phyloP scores from a whole-genome alignment of 257 asterid genomes.

The Fraxinus pennsylvanica region DNA sequence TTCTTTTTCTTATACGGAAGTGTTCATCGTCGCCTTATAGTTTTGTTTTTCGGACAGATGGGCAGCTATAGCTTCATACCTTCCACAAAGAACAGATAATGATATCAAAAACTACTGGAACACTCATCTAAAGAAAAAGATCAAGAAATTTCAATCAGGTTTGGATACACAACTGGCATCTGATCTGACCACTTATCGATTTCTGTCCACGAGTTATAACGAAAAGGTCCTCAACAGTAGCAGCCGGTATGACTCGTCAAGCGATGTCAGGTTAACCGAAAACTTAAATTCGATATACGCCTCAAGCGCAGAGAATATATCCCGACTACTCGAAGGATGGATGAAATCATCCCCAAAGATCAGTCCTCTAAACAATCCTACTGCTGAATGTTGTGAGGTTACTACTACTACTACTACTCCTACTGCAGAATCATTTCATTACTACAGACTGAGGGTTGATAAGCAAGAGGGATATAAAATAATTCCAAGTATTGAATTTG shows the following conservation, averaged over 20 bases:
- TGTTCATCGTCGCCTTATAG: neutral
- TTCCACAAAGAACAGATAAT: slow-evolving; percentile 92
- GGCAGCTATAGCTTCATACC: slow-evolving; percentile 96
- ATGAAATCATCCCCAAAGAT: slow-evolving; percentile 53
- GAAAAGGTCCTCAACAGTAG: slow-evolving; percentile 20
- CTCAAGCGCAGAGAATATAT: slow-evolving; percentile 85
- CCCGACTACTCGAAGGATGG: slow-evolving; percentile 92
- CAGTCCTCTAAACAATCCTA: neutral
- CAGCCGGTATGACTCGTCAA: slow-evolving; percentile 1
- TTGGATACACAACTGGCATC: slow-evolving; percentile 40
- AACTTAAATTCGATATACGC: slow-evolving; percentile 58
- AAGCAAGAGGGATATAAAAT: slow-evolving; percentile 24
- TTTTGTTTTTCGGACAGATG: slow-evolving; percentile 47
- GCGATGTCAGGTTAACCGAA: slow-evolving; percentile 21
- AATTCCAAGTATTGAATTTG: slow-evolving; percentile 40
- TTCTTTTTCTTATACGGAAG: neutral
- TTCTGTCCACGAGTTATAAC: slow-evolving; percentile 33
- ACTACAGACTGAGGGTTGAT: slow-evolving; percentile 32
- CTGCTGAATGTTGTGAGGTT: neutral
- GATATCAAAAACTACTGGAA: slow-evolving; percentile 98
- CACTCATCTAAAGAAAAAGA: slow-evolving; percentile 90
- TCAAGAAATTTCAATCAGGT: slow-evolving; percentile 55
- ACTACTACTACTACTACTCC: neutral
- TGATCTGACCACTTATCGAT: slow-evolving; percentile 32
- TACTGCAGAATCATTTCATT: slow-evolving; percentile 28